Evolutionary conservation across 2,329 filamentous ascomycete species (phyloP), one percentile per base, ranked within the genome.

Genomic region (Colletotrichum siamense): DNA sequence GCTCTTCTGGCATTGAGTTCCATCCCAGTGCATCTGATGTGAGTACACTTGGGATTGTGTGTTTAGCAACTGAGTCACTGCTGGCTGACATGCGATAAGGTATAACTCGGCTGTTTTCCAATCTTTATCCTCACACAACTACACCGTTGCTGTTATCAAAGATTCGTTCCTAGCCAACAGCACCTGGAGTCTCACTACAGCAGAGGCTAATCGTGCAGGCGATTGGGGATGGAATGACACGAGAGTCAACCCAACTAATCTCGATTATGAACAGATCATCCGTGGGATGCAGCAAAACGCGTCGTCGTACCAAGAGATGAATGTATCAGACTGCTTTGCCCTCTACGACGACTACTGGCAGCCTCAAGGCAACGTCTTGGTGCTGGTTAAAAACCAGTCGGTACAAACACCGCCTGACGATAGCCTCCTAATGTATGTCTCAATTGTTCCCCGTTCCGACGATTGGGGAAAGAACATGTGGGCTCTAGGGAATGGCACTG

Each of bases 31-130:
- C 69, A 71, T 66, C 30, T 71, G 10, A 57, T 71, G 61, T 52
- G n/a, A 52, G 44, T 52, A 52, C 63, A 24, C 39, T 9, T 59
- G 15, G 28, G 15, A 59, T 13, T 30, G 22, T 30, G 13, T 3
- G 44, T 12, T 24, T 18, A 30, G 26, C 24, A 30, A 52, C 5
- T 52, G n/a, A 24, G 44, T 52, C n/a, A 52, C 6, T 52, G n/a
- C 44, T 22, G 44, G n/a, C 55, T 59, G 34, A 57, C 18, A 22
- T 24, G 13, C n/a, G 16, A 12, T 6, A 2, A 71, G 61, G 39
- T 71, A 71, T 16, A 71, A 71, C 69, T 71, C 61, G 3, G 69
- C 69, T 6, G 61, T 71, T 26, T 71, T 71, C 18, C 39, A 71
- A 32, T 71, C 69, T 6, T 30, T 71, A 16, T 71, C 61, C 12